These are phyloP conservation scores for Sphenostylis stenocarpa DNA, from an alignment of 306 rosid species.

Conservation along the genomic window DNA sequence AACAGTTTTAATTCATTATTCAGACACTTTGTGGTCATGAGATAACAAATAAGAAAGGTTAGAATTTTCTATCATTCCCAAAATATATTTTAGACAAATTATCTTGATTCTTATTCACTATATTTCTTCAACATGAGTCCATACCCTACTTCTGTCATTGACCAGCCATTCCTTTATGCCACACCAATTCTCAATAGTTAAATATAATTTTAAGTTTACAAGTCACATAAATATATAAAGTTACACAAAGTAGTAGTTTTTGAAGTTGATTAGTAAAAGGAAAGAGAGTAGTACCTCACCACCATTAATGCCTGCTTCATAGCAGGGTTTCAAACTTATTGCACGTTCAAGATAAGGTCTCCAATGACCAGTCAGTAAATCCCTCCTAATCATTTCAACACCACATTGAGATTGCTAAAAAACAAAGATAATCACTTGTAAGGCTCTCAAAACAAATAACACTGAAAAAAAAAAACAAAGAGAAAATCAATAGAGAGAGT, in stretches of 20 bases:
- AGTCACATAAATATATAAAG: not conserved
- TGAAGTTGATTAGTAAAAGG: conserved; percentile 11
- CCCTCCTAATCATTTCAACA: conserved; percentile 98
- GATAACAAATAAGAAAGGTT: not conserved
- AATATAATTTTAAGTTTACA: not conserved
- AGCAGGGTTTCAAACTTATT: conserved; percentile 90
- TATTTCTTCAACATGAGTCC: conserved; percentile 1
- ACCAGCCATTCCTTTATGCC: not conserved
- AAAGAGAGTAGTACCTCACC: conserved; percentile 69
- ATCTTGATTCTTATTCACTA: not conserved
- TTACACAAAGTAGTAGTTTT: not conserved
- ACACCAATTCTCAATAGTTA: not conserved
- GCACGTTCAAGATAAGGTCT: conserved; percentile 97
- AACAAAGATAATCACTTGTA: conserved; percentile 15
- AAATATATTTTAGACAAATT: not conserved
- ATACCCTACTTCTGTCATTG: not conserved
- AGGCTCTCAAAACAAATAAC: conserved; percentile 2
- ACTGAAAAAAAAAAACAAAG: conserved; percentile 20
- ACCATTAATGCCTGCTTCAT: conserved; percentile 89
- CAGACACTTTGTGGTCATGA: not conserved
- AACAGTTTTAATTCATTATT: not conserved
- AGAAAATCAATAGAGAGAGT: conserved; percentile 18
- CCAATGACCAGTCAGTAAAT: conserved; percentile 98
- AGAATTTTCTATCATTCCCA: not conserved
- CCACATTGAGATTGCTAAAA: conserved; percentile 84